Evolutionary conservation across 345 rosid species (phyloP), one percentile per base, ranked within the genome.

Genomic region (Camelina neglecta): DNA sequence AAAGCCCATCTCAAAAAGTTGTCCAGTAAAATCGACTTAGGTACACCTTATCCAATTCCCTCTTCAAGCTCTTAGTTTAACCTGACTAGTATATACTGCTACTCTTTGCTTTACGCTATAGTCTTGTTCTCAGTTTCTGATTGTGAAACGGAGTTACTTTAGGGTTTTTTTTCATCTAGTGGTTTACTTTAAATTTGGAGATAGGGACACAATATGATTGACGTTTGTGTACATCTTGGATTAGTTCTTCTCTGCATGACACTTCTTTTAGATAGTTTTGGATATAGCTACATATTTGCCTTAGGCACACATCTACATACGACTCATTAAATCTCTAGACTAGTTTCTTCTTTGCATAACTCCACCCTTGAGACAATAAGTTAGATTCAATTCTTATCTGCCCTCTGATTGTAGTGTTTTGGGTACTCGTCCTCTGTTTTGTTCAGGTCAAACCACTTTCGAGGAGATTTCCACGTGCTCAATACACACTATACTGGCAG

Each of bases 391-490:
- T 18, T 65, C 49, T 55, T 31, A 8, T 42, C 15, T 35, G 72
- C 36, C 16, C 24, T 53, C 23, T 71, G 47, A 38, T 11, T 65
- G 24, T 66, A 56, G 21, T 61, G 65, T 50, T 0, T 59, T 58
- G 65, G 23, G 39, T 16, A 10, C 39, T 4, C 3, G n/a, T 24
- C 4, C 12, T 16, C 64, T 65, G 44, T 60, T 15, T 49, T 54
- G 63, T 78, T 83, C 89, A 94, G 97, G 85, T 75, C 81, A 81
- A 41, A 71, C 81, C 61, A 84, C 85, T 5, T 71, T 84, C 60
- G 86, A 85, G 48, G 95, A 90, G 78, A 86, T 94, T 60, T 87
- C 85, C 11, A 85, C 84, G 73, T 81, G 93, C 78, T 90, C 96
- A 3, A 85, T 84, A 10, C 95, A 92, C 77, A 87, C 95, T 26